Evolutionary conservation across 805 yeast species (phyloP), one percentile per base, ranked within the genome.

Genomic region (Starmera dryadoides): DNA sequence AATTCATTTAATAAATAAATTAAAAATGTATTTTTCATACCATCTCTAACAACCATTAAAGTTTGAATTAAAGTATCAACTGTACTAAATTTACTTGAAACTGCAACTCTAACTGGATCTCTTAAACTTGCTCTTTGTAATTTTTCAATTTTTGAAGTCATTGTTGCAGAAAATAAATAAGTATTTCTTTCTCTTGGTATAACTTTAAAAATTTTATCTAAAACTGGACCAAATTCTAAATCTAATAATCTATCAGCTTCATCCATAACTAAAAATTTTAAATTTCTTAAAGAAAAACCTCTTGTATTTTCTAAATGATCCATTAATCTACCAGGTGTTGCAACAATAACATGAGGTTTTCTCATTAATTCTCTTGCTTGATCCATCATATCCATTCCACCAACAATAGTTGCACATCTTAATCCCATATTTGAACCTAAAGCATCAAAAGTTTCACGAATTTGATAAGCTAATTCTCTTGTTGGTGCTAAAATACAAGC

Each of bases 371-470:
- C 96, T 44, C 95, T 74, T 0, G 97, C 93, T 63, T 91, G 98
- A 49, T 88, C 95, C 93, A 93, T 87, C 85, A 86, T 84, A 58
- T 87, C 96, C 91, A 93, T 89, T 45, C 98, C 98, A 50, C 98
- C 98, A 29, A 93, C 96, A 46, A 91, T 76, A 42, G 95, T 88
- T 3, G 80, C 80, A 18, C 91, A 72, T 53, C 95, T 72, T n/a
- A 91, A 74, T 2, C 98, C 98, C 95, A 93, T 93, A 8, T 78
- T 65, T 1, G 86, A 65, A 0, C 98, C 98, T 36, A 93, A 62
- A 0, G 98, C 96, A 55, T 89, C 96, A 58, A 93, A 93, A 8
- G 96, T 91, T 54, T 88, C 96, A 47, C 89, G 82, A 49, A 93
- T 93, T 56, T 84, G 94, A 57, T 79, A 81, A 0, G 93, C 94